A percentile compares a stretch with the other conserved stretches of the same genome.
phyloP scores from a whole-genome alignment of 495 filamentous ascomycete genomes.

The Chaetomidium leptoderma region DNA sequence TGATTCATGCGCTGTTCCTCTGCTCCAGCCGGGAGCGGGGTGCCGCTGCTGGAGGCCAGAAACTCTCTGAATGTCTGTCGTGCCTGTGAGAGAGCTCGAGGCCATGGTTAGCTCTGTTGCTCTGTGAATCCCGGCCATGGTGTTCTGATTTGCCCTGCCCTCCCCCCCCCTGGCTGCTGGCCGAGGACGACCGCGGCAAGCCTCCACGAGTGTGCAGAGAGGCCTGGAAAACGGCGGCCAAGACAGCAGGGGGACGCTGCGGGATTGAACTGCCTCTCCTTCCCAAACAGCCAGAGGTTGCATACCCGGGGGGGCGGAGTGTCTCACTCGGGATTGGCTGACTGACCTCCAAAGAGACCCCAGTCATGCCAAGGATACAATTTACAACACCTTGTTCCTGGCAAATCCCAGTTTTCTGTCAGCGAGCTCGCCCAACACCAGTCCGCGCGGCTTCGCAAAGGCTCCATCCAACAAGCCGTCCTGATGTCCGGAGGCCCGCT shows the following conservation, averaged over 20 bases:
- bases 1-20: conserved; percentile 48
- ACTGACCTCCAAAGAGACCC: conserved; percentile 31
- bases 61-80: conserved; percentile 23
- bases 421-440: conserved; percentile 15
- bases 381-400: conserved; percentile 28
- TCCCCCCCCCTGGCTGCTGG: neutral
- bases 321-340: conserved; percentile 30
- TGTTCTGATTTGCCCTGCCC: neutral
- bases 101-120: conserved; percentile 21
- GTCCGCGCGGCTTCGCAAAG: neutral
- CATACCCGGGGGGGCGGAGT: conserved; percentile 10
- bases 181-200: neutral
- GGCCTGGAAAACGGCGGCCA: neutral
- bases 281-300: conserved; percentile 13
- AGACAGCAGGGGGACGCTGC: neutral
- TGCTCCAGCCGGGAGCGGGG: conserved; percentile 38
- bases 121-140: neutral
- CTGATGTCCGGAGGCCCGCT: neutral
- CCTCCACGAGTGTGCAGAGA: neutral
- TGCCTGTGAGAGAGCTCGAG: conserved; percentile 18
- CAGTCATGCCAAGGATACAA: conserved; percentile 31
- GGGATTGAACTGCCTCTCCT: conserved; percentile 15
- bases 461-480: neutral
- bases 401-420: conserved; percentile 15
- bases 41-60: conserved; percentile 25